phyloP scores from a whole-genome alignment of 305 asterid species.

The Fraxinus velutina region DNA sequence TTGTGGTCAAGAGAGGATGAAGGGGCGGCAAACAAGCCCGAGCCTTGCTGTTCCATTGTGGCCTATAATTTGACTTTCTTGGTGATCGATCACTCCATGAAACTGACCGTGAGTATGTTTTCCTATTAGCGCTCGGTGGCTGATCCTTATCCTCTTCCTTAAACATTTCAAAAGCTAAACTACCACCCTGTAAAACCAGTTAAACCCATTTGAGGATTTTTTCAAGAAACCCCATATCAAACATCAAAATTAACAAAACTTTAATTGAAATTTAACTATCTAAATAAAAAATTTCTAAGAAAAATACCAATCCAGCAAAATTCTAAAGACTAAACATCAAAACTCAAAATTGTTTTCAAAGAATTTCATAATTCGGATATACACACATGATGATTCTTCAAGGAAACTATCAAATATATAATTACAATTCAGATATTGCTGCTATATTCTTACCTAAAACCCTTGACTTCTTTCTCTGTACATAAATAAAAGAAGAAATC shows the following conservation, averaged over 20 bases:
- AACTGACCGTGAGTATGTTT: constrained; percentile 66
- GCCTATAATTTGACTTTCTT: constrained; percentile 50
- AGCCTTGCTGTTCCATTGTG: constrained; percentile 84
- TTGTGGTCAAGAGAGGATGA: constrained; percentile 71
- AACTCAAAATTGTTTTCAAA: not conserved
- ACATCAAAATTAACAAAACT: constrained; percentile 16
- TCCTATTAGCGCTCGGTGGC: constrained; percentile 48
- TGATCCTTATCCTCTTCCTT: constrained; percentile 62
- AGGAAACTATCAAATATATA: constrained; percentile 16
- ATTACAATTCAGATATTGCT: constrained; percentile 27
- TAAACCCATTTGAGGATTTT: constrained; percentile 21
- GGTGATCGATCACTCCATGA: constrained; percentile 83
- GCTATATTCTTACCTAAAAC: constrained; percentile 36
- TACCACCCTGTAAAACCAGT: constrained; percentile 41
- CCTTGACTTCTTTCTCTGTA: constrained; percentile 39
- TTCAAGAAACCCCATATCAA: constrained; percentile 26
- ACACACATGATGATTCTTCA: constrained; percentile 1
- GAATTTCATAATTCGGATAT: not conserved
- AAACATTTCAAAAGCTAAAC: constrained; percentile 45
- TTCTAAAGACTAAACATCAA: not conserved
- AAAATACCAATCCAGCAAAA: not conserved
- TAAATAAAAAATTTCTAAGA: not conserved
- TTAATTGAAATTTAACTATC: not conserved
- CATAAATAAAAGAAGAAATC: constrained; percentile 32
- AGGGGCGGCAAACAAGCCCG: constrained; percentile 92